Conservation (phyloP, 768 basidiomycete genomes). For the Boletus vinaceobasis region DNA sequence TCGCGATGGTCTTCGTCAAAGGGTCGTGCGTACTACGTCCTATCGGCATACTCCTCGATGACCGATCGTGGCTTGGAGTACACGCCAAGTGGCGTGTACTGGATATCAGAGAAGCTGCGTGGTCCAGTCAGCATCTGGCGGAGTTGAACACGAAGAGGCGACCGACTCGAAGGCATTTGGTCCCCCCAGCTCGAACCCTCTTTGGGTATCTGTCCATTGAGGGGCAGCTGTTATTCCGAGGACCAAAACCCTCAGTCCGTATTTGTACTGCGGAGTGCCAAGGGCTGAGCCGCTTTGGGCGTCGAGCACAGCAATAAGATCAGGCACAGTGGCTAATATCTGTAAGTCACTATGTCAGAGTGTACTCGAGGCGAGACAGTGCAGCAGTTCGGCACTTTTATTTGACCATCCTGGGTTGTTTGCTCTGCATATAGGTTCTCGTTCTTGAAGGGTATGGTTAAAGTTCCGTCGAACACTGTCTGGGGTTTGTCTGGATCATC, state of each 20-base stretch:
- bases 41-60: slow-evolving; percentile 39
- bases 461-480: slow-evolving; percentile 27
- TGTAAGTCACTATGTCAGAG: slow-evolving; percentile 18
- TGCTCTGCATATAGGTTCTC: slow-evolving; percentile 54
- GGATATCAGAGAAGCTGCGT: slow-evolving; percentile 29
- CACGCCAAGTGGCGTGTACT: slow-evolving; percentile 38
- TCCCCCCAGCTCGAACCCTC: slow-evolving; percentile 50
- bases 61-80: slow-evolving; percentile 45
- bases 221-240: slow-evolving; percentile 45
- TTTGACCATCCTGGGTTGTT: slow-evolving; percentile 28
- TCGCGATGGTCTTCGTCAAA: background rate
- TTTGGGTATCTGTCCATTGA: slow-evolving; percentile 50
- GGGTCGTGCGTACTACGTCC: slow-evolving; percentile 1
- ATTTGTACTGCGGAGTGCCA: slow-evolving; percentile 60
- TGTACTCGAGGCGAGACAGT: background rate
- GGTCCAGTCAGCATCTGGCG: slow-evolving; percentile 6
- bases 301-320: slow-evolving; percentile 62
- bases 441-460: slow-evolving; percentile 60
- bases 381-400: slow-evolving; percentile 11
- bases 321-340: slow-evolving; percentile 58
- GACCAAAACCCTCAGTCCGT: slow-evolving; percentile 59
- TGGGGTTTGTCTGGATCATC: slow-evolving; percentile 19
- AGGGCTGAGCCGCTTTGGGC: slow-evolving; percentile 58
- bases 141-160: background rate
- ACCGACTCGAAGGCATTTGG: slow-evolving; percentile 52